A percentile compares a stretch with the other conserved stretches of the same genome.
Evolutionary conservation across 768 basidiomycete species (phyloP).

Genomic region (Podaxis sp.): DNA sequence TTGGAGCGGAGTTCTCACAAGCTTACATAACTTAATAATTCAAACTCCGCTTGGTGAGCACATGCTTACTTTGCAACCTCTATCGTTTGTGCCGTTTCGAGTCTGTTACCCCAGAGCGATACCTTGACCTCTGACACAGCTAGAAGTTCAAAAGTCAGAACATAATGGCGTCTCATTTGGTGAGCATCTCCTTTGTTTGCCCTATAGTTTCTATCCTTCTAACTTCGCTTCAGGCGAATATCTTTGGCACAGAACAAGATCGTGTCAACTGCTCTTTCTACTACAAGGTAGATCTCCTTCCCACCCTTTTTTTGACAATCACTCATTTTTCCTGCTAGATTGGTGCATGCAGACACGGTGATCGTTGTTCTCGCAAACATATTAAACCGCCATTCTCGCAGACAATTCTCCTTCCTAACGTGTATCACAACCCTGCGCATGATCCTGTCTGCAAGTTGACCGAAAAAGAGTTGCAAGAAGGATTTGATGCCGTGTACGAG

Average conservation of each 20-base stretch:
- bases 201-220: background rate
- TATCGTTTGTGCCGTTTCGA: background rate
- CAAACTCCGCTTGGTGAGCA: background rate
- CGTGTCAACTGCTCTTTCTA: conserved; percentile 99
- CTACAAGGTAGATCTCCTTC: conserved; percentile 69
- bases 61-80: background rate
- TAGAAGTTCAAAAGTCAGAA: background rate
- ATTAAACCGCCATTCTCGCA: conserved; percentile 98
- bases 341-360: conserved; percentile 97
- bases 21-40: background rate
- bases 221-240: conserved; percentile 66
- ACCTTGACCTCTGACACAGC: background rate
- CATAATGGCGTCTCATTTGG: conserved; percentile 76
- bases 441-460: conserved; percentile 87
- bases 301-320: conserved; percentile 3
- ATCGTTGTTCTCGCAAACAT: conserved; percentile 97
- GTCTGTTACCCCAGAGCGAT: background rate
- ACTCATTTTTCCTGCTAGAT: conserved; percentile 52
- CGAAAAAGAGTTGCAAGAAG: conserved; percentile 87
- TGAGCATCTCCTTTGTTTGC: conserved; percentile 31
- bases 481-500: conserved; percentile 92
- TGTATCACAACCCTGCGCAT: conserved; percentile 97
- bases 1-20: background rate
- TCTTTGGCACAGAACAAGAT: conserved; percentile 93
- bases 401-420: conserved; percentile 94